Base-by-base conservation (phyloP, 1,139 yeast species). In the Geotrichum bryndzae region DNA sequence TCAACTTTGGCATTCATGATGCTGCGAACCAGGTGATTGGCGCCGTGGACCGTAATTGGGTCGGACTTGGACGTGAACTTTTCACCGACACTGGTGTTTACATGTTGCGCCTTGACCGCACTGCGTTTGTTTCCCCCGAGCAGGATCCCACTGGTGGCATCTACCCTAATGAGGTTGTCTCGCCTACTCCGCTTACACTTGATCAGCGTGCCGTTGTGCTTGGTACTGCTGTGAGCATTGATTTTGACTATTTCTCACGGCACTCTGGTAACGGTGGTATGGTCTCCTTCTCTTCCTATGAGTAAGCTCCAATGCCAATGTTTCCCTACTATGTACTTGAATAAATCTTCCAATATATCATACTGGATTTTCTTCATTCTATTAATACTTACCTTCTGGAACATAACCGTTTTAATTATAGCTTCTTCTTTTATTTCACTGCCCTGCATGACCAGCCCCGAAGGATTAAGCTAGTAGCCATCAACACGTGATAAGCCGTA, bases 51-150 rank as follows among this genome's bases (percentile, higher is more conserved):
- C 82, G 98, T 69, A 90, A 91, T 74, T 94, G 97, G 95, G 96
- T 89, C 3, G 99, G 99, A 0, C 76, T 94, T 50, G 96, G 96
- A 1, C 82, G 97, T 69, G 99, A 94, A 72, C 76, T 92, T 70
- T 88, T 92, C 71, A 92, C 98, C 0, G 98, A 94, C 74, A 88
- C 97, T 0, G 98, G 98, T 66, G 92, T 90, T 1, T 94, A 94
- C 73, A 84, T 91, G 13, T 76, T 94, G 46, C 77, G 96, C 64
- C 87, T 90, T 89, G 96, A 90, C 68, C 88, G 92, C 1, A 79
- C 80, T 13, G 78, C 86, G 67, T 83, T 85, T 68, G 80, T 76
- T 22, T 70, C 61, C 8, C 48, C 48, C 18, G 71, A 62, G 25
- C 38, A 57, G 18, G 69, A 68, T 57, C 72, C 70, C 1, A 61